Evolutionary conservation across 2,329 filamentous ascomycete species (phyloP).

Genomic region (Exophiala alcalophila): DNA sequence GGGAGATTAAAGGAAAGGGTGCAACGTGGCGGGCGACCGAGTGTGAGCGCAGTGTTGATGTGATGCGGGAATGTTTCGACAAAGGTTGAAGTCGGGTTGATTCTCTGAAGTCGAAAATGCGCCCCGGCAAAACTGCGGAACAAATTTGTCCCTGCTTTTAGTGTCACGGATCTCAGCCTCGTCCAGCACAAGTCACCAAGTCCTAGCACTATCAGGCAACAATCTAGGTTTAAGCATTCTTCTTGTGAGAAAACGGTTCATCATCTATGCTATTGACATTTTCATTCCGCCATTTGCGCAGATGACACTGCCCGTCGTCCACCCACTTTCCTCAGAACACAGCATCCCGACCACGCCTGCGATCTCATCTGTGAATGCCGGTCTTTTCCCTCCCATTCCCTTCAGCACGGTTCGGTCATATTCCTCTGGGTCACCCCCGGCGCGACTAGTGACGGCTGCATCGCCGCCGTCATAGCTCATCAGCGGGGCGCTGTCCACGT

Average conservation of each 20-base stretch:
- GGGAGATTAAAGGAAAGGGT: neutral
- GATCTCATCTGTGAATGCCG: slow-evolving; percentile 67
- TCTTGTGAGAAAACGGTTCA: too few species aligned
- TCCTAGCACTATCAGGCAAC: too few species aligned
- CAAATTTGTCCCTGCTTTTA: too few species aligned
- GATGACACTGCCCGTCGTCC: slow-evolving; percentile 76
- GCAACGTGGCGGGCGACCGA: neutral
- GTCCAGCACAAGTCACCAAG: too few species aligned
- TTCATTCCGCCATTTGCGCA: slow-evolving; percentile 77
- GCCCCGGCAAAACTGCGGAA: slow-evolving; percentile 5
- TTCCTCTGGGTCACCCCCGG: slow-evolving; percentile 60
- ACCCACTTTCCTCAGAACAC: slow-evolving; percentile 66
- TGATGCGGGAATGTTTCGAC: neutral
- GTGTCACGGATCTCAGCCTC: too few species aligned
- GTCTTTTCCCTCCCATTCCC: slow-evolving; percentile 55
- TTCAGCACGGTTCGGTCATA: slow-evolving; percentile 60
- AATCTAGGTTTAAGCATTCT: too few species aligned
- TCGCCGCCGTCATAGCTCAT: slow-evolving; percentile 55
- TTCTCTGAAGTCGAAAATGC: slow-evolving; percentile 7
- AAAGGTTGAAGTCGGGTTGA: too few species aligned
- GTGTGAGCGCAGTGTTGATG: neutral
- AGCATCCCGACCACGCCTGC: slow-evolving; percentile 75
- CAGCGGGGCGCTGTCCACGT: slow-evolving; percentile 63
- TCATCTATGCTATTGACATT: slow-evolving; percentile 43
- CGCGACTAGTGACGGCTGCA: slow-evolving; percentile 46